phyloP scores from a whole-genome alignment of 2,329 filamentous ascomycete genomes.

The Fulvia fulva region DNA sequence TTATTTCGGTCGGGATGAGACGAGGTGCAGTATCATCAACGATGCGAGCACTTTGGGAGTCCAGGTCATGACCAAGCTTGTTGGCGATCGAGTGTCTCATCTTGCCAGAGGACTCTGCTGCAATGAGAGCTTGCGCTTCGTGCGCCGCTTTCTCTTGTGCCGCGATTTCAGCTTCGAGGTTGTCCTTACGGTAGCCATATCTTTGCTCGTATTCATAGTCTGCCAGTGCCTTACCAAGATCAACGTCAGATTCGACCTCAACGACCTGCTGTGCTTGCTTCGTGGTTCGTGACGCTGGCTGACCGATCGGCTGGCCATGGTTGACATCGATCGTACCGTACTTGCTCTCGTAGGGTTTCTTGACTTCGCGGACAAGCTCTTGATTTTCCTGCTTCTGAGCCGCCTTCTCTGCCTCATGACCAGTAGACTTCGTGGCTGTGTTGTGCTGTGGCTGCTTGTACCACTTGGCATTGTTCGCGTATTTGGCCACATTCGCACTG shows the following conservation, averaged over 20 bases:
- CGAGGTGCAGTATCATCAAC: slow-evolving; percentile 9
- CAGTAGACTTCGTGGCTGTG: slow-evolving; percentile 2
- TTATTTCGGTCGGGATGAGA: slow-evolving; percentile 10
- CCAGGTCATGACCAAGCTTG: slow-evolving; percentile 9
- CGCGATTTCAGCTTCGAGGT: slow-evolving; percentile 24
- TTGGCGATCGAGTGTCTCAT: slow-evolving; percentile 1
- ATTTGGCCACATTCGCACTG: slow-evolving; percentile 34
- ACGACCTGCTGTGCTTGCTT: slow-evolving; percentile 14
- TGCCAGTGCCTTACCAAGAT: slow-evolving; percentile 24
- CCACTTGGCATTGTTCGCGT: slow-evolving; percentile 34
- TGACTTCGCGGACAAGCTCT: slow-evolving; percentile 37
- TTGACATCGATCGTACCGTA: slow-evolving; percentile 38
- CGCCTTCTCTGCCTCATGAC: slow-evolving; percentile 14
- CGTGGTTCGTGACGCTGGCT: neutral
- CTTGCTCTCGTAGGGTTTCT: slow-evolving; percentile 40
- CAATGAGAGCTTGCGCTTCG: slow-evolving; percentile 16
- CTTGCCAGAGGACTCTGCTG: slow-evolving; percentile 8
- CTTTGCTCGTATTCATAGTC: slow-evolving; percentile 23
- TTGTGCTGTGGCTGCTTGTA: slow-evolving; percentile 32
- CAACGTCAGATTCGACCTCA: slow-evolving; percentile 22
- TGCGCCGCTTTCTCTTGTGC: slow-evolving; percentile 19
- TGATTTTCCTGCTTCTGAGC: slow-evolving; percentile 30
- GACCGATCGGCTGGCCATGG: slow-evolving; percentile 23
- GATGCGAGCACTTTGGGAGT: slow-evolving; percentile 12
- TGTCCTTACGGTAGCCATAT: slow-evolving; percentile 21